Evolutionary conservation across 768 basidiomycete species (phyloP).

Genomic region (Rubroboletus satanas): DNA sequence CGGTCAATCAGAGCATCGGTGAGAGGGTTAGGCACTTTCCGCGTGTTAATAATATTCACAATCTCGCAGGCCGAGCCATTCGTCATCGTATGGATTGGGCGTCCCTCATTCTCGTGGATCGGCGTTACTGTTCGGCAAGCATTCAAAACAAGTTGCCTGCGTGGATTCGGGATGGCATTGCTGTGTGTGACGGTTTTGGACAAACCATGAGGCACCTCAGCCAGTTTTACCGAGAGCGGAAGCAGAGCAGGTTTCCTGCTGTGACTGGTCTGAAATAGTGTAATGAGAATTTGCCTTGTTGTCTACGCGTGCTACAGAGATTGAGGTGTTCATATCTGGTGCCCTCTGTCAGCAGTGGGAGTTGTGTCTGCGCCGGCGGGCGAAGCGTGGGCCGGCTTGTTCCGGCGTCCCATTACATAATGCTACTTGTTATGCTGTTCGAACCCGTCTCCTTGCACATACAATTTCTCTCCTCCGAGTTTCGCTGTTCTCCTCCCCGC

Average conservation of each 20-base stretch:
- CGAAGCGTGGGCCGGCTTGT: conserved; percentile 11
- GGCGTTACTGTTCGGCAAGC: conserved; percentile 64
- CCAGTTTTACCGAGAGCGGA: conserved; percentile 64
- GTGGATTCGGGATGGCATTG: conserved; percentile 75
- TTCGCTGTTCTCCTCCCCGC: background rate
- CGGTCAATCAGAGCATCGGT: conserved; percentile 98
- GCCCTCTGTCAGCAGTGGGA: background rate
- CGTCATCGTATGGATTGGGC: conserved; percentile 92
- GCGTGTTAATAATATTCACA: background rate
- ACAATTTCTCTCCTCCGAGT: background rate
- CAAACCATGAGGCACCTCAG: conserved; percentile 66
- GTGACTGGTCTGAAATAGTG: conserved; percentile 1
- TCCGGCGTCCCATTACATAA: conserved; percentile 17
- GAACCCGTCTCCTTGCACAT: background rate
- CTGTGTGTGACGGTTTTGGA: conserved; percentile 63
- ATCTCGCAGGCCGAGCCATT: conserved; percentile 75
- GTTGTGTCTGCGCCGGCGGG: background rate
- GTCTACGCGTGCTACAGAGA: background rate
- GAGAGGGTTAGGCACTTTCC: conserved; percentile 17
- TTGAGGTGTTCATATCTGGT: conserved; percentile 1
- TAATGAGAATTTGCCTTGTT: background rate
- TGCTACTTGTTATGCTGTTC: background rate
- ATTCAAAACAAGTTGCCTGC: conserved; percentile 81
- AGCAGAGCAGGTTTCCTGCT: conserved; percentile 7
- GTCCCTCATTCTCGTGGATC: conserved; percentile 81